Evolutionary conservation across 306 rosid genomes (phyloP).

Genomic region (Arachis stenosperma): DNA sequence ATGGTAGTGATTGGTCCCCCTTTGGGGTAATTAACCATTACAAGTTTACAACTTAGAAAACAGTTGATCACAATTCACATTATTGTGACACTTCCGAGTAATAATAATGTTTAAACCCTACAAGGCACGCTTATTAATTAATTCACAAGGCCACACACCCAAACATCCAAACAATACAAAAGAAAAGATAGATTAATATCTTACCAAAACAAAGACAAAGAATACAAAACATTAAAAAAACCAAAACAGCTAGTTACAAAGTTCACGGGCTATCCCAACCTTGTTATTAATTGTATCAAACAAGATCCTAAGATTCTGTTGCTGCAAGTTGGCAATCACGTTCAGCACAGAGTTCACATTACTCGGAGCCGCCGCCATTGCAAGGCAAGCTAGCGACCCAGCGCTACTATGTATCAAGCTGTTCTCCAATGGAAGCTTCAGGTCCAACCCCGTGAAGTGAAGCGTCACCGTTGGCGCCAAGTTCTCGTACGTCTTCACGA

Average conservation of each 20-base stretch:
- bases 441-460: conserved; percentile 61
- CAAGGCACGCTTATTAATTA: too few species aligned
- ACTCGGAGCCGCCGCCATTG: conserved; percentile 84
- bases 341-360: conserved; percentile 88
- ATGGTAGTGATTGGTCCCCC: conserved; percentile 1
- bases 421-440: conserved; percentile 74
- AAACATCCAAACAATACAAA: too few species aligned
- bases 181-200: too few species aligned
- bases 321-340: conserved; percentile 91
- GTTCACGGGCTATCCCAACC: conserved; percentile 89
- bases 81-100: too few species aligned
- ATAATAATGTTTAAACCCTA: too few species aligned
- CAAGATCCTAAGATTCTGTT: conserved; percentile 85
- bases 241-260: conserved; percentile 58
- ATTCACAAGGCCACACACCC: too few species aligned
- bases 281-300: conserved; percentile 73
- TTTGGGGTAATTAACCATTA: not conserved
- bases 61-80: too few species aligned
- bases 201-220: not conserved
- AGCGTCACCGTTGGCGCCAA: conserved; percentile 63
- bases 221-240: too few species aligned
- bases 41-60: too few species aligned
- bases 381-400: conserved; percentile 79
- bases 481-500: conserved; percentile 49
- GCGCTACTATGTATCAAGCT: conserved; percentile 87